phyloP scores from a whole-genome alignment of 208 protist species.

The Zelonia costaricensis region DNA sequence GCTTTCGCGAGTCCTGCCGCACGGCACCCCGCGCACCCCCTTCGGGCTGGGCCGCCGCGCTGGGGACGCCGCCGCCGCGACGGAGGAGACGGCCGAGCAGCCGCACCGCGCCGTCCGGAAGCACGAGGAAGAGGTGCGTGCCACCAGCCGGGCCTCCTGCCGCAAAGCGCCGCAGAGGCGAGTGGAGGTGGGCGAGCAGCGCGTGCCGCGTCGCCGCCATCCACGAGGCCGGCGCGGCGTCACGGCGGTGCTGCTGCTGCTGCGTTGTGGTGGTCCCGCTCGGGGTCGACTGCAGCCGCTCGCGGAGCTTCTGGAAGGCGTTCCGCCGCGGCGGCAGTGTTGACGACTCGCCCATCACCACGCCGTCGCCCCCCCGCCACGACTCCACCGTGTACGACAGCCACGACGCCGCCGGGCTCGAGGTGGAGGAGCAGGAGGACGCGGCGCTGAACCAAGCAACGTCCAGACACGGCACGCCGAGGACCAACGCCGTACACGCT shows the following conservation, averaged over 20 bases:
- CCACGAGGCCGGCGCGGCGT: conserved; percentile 19
- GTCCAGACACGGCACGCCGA: conserved; percentile 26
- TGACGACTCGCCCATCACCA: not conserved
- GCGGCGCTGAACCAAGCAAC: not conserved
- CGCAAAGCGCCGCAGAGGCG: too few relatives aligned
- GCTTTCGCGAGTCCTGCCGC: too few relatives aligned
- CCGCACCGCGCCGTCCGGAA: conserved; percentile 16
- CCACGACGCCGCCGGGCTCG: not conserved
- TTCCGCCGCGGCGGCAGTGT: not conserved
- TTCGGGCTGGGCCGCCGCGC: too few relatives aligned
- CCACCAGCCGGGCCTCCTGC: too few relatives aligned
- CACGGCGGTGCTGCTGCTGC: not conserved
- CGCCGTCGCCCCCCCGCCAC: not conserved
- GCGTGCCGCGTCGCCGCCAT: conserved; percentile 5
- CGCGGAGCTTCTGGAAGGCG: not conserved
- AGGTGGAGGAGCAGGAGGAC: not conserved
- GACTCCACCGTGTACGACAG: not conserved
- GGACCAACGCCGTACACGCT: conserved; percentile 20
- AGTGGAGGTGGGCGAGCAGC: not conserved
- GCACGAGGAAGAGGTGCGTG: conserved; percentile 12
- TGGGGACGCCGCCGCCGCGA: too few relatives aligned
- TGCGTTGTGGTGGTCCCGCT: not conserved
- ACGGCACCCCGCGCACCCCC: too few relatives aligned
- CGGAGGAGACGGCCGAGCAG: conserved; percentile 6
- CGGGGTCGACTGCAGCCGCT: not conserved